Conservation (phyloP, 345 rosid genomes). For the Eucalyptus pauciflora region DNA sequence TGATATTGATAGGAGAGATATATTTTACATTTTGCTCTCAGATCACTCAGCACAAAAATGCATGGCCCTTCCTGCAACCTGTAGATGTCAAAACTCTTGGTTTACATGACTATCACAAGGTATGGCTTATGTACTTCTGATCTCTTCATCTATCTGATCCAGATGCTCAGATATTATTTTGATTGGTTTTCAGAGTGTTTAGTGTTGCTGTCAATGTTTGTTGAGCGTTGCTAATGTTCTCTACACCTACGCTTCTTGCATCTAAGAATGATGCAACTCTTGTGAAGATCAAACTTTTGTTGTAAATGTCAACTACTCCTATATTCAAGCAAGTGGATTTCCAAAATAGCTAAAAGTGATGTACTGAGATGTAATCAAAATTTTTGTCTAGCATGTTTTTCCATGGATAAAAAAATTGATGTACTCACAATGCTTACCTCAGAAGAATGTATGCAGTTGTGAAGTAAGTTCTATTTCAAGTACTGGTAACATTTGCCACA, state of each 20-base stretch:
- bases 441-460: background rate
- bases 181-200: background rate
- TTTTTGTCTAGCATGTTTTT: background rate
- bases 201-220: background rate
- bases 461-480: background rate
- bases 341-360: background rate
- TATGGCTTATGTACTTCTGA: background rate
- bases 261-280: background rate
- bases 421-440: background rate
- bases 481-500: background rate
- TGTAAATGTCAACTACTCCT: background rate
- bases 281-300: background rate
- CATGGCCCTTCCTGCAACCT: slow-evolving; percentile 80
- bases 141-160: background rate
- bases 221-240: background rate
- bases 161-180: background rate
- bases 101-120: slow-evolving; percentile 77
- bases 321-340: background rate
- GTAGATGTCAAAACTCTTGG: slow-evolving; percentile 83
- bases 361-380: background rate
- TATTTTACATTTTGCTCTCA: slow-evolving; percentile 3
- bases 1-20: background rate
- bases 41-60: slow-evolving; percentile 82
- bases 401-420: background rate
- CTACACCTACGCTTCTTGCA: background rate